Evolutionary conservation across 1,139 yeast genomes (phyloP), one percentile per base, ranked within the genome.

Genomic region (Zhuliangozyma blackwelliae): DNA sequence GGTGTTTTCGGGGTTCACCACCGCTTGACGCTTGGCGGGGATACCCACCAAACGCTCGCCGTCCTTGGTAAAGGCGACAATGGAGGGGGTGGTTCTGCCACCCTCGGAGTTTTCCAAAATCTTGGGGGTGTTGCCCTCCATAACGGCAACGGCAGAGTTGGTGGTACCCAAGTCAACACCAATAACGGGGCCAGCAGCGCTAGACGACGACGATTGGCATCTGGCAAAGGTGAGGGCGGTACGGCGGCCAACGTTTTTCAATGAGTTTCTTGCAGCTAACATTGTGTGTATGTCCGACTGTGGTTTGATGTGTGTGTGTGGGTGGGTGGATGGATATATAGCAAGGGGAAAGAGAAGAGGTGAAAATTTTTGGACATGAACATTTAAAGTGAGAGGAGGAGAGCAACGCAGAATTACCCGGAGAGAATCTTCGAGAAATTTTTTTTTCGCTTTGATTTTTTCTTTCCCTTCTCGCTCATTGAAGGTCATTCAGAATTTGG

Each of bases 111-210:
- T 81, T 50, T 83, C 97, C 56, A 92, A 85, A 56, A 94, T 95
- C 73, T 88, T 88, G 56, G 98, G 97, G 44, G 83, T 71, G 70
- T 88, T 86, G 64, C 98, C 98, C 46, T 56, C 61, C 61, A 92
- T 90, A 50, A 92, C 73, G 45, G 98, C 98, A 49, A 92, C 98
- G 43, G 98, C 97, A 40, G 98, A 92, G 80, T 92, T 92, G 68
- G 97, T 92, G 67, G 97, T 92, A 74, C 98, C 98, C 65, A 92
- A 79, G 74, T 92, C 98, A 62, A 92, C 90, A 77, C 98, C 98
- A 59, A 92, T 90, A 44, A 92, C 97, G 55, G 90, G 77, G 40
- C 89, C 89, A 57, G 70, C 75, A 63, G 65, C 68, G 40, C 37
- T 29, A 5, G 22, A 21, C 7, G 22, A 5, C 9, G 74, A 68